Percentiles rank a stretch among this genome's conserved stretches.
phyloP scores from a whole-genome alignment of 2,329 filamentous ascomycete species.

The Aspergillus chevalieri region DNA sequence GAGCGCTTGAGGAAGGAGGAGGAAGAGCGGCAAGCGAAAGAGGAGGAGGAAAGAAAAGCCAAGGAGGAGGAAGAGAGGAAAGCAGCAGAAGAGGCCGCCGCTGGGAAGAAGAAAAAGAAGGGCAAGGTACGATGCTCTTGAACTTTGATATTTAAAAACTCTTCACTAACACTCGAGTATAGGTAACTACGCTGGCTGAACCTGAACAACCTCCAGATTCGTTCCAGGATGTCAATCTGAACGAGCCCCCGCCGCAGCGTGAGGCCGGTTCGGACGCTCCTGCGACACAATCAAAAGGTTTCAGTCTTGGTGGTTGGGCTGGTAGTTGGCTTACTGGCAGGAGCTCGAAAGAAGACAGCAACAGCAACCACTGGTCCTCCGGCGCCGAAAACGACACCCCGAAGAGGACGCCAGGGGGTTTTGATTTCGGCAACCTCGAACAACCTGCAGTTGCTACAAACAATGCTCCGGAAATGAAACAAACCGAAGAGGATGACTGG shows the following conservation, averaged over 20 bases:
- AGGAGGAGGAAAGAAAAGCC: slow-evolving; percentile 24
- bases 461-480: slow-evolving; percentile 37
- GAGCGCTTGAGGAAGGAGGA: slow-evolving; percentile 26
- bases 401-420: slow-evolving; percentile 29
- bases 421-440: slow-evolving; percentile 40
- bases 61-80: slow-evolving; percentile 22
- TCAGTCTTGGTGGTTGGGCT: slow-evolving; percentile 54
- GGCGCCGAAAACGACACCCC: slow-evolving; percentile 6
- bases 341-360: slow-evolving; percentile 40
- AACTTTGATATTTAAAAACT: background rate
- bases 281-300: slow-evolving; percentile 31
- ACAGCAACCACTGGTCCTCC: slow-evolving; percentile 36
- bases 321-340: slow-evolving; percentile 53
- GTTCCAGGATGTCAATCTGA: slow-evolving; percentile 66
- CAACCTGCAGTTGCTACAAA: slow-evolving; percentile 30
- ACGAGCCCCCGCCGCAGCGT: slow-evolving; percentile 53
- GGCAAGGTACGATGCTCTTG: slow-evolving; percentile 44
- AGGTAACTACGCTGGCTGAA: slow-evolving; percentile 10
- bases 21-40: slow-evolving; percentile 17
- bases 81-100: slow-evolving; percentile 23
- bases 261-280: slow-evolving; percentile 48
- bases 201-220: slow-evolving; percentile 40
- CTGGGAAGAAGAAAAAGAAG: slow-evolving; percentile 50
- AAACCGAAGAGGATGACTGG: slow-evolving; percentile 34
- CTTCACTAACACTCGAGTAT: slow-evolving; percentile 2